Evolutionary conservation across 441 rosid genomes (phyloP).

Genomic region (Geranium incanum): DNA sequence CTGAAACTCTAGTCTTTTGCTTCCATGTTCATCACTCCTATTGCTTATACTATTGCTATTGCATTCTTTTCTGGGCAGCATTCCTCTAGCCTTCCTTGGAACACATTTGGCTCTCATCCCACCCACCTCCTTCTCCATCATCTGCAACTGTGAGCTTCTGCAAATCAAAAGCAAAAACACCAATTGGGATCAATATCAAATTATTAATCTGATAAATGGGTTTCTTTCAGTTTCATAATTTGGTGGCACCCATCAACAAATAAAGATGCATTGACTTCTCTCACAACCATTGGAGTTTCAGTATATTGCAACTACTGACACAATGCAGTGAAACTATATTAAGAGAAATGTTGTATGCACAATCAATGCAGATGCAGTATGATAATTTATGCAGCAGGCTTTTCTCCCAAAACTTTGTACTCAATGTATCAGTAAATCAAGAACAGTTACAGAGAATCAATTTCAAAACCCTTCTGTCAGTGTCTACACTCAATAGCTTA

Average conservation of each 20-base stretch:
- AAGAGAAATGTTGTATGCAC: not conserved
- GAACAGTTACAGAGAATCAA: not conserved
- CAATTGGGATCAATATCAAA: no score
- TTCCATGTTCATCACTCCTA: not conserved
- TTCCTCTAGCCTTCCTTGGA: constrained; percentile 42
- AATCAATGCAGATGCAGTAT: not conserved
- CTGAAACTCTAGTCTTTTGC: constrained; percentile 26
- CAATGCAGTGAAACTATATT: no score
- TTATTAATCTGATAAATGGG: not conserved
- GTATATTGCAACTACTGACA: not conserved
- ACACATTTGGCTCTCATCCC: constrained; percentile 49
- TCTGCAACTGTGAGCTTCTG: constrained; percentile 48
- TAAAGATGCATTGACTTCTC: not conserved
- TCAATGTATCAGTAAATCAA: not conserved
- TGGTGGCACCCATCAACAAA: not conserved
- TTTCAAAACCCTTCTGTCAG: not conserved
- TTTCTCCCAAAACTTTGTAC: not conserved
- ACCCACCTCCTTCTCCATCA: constrained; percentile 38
- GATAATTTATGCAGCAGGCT: not conserved
- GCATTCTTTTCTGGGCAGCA: constrained; percentile 32
- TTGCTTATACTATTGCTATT: constrained; percentile 14
- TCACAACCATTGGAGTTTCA: not conserved
- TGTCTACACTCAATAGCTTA: not conserved
- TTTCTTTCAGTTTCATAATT: not conserved
- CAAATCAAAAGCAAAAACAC: not conserved